Evolutionary conservation across 306 rosid genomes (phyloP).

Genomic region (Gastrolobium bilobum): DNA sequence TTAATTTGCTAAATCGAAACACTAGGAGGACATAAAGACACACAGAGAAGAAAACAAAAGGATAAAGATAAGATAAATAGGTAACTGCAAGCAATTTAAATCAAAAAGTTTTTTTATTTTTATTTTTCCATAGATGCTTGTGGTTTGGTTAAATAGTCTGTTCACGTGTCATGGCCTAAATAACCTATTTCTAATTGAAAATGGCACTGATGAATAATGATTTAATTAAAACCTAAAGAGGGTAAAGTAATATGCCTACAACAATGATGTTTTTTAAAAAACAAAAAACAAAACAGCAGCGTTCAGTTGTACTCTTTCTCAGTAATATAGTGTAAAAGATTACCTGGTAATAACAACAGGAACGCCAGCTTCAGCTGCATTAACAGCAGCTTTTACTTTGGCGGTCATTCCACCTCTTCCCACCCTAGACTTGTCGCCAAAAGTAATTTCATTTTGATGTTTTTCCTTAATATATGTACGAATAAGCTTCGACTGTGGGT

Average conservation of each 20-base stretch:
- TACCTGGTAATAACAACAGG: slow-evolving; percentile 92
- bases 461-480: slow-evolving; percentile 88
- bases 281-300: no score
- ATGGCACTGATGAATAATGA: slow-evolving; percentile 9
- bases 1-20: slow-evolving; percentile 20
- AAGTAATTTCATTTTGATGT: slow-evolving; percentile 95
- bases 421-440: slow-evolving; percentile 97
- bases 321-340: no score
- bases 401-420: slow-evolving; percentile 99
- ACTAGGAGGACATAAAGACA: background rate
- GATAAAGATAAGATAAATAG: slow-evolving; percentile 14
- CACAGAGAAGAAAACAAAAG: background rate
- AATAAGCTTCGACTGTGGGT: slow-evolving; percentile 90
- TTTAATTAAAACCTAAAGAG: slow-evolving; percentile 38
- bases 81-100: background rate
- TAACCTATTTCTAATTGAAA: slow-evolving; percentile 16
- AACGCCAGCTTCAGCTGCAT: slow-evolving; percentile 92
- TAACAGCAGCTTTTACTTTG: slow-evolving; percentile 91
- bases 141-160: background rate
- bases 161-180: slow-evolving; percentile 8
- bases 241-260: no score
- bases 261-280: no score
- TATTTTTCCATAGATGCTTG: slow-evolving; percentile 8
- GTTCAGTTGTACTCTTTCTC: no score
- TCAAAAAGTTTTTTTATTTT: background rate